A percentile compares a stretch with the other conserved stretches of the same genome.
phyloP scores from a whole-genome alignment of 129 eudicot genomes.

The Flaveria sonorensis region DNA sequence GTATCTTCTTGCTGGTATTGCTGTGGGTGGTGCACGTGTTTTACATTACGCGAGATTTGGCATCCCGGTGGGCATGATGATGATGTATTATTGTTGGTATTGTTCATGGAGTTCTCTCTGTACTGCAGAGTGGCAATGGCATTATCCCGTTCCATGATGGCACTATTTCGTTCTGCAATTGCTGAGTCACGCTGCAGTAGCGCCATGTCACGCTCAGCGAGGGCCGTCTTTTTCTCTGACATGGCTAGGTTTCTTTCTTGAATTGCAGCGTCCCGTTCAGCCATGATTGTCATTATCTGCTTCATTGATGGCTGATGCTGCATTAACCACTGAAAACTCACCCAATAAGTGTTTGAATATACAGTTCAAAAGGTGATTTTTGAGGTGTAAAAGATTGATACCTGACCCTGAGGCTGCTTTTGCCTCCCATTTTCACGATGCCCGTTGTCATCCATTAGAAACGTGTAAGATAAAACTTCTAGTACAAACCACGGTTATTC shows the following conservation, averaged over 20 bases:
- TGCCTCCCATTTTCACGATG: conserved; percentile 89
- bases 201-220: conserved; percentile 96
- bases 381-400: conserved; percentile 21
- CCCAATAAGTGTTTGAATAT: background rate
- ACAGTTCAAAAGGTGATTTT: background rate
- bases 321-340: conserved; percentile 80
- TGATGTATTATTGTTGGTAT: conserved; percentile 36
- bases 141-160: conserved; percentile 82
- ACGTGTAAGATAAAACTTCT: conserved; percentile 26
- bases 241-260: conserved; percentile 90
- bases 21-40: conserved; percentile 85
- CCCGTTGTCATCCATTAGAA: conserved; percentile 81
- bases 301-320: conserved; percentile 98
- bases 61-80: conserved; percentile 86
- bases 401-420: conserved; percentile 86
- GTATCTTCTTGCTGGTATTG: conserved; percentile 54
- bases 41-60: conserved; percentile 76
- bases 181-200: conserved; percentile 88
- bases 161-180: conserved; percentile 77
- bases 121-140: conserved; percentile 88
- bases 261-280: conserved; percentile 93
- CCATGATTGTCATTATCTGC: conserved; percentile 95
- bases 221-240: conserved; percentile 82
- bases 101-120: conserved; percentile 61
- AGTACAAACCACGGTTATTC: conserved; percentile 20